A percentile compares a stretch with the other conserved stretches of the same genome.
These are phyloP conservation scores for Amaranthus tricolor DNA, from an alignment of 179 eudicot species.

Conservation along the genomic window DNA sequence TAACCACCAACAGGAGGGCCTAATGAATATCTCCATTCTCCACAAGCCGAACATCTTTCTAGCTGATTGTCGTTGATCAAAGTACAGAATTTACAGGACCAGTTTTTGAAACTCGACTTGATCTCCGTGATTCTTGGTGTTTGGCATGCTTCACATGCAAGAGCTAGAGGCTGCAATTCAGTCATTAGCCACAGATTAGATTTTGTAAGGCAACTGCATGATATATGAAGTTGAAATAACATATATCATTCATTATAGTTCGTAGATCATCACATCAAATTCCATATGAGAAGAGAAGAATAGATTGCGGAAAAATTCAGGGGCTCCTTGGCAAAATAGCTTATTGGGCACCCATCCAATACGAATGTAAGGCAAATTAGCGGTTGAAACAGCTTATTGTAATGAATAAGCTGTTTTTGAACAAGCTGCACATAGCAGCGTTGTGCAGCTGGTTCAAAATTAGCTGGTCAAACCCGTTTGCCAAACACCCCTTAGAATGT, in stretches of 20 bases:
- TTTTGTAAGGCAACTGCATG: not conserved
- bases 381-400: no score
- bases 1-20: slow-evolving; percentile 52
- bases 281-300: no score
- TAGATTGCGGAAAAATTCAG: no score
- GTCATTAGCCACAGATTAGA: slow-evolving; percentile 6
- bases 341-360: no score
- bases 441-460: no score
- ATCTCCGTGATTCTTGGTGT: slow-evolving; percentile 33
- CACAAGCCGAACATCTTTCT: slow-evolving; percentile 70
- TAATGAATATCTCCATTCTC: slow-evolving; percentile 80
- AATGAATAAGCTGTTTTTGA: no score
- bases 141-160: slow-evolving; percentile 67
- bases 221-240: not conserved
- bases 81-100: slow-evolving; percentile 88
- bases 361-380: no score
- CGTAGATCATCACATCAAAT: no score
- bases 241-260: not conserved
- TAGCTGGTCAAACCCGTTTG: no score
- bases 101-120: slow-evolving; percentile 28
- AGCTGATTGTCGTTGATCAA: slow-evolving; percentile 42
- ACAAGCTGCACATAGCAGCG: no score
- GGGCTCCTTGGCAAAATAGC: no score
- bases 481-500: not conserved
- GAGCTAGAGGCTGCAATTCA: slow-evolving; percentile 57